These are phyloP conservation scores for Simplicillium aogashimaense DNA, from an alignment of 2,329 filamentous ascomycete genomes.

Conservation along the genomic window DNA sequence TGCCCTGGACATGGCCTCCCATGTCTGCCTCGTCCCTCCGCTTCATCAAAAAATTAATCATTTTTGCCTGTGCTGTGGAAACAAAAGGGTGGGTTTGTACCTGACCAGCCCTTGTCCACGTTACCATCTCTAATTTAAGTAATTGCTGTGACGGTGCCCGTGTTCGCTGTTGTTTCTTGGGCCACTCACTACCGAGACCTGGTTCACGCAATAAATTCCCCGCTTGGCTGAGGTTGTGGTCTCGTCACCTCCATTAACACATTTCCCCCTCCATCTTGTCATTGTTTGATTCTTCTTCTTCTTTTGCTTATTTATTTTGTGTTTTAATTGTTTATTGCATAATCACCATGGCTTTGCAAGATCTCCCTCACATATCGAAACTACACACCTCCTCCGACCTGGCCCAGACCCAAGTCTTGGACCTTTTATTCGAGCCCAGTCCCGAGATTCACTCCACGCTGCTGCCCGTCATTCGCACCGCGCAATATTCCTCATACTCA, in stretches of 20 bases:
- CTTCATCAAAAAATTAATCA: too few species aligned
- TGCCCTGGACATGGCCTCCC: too few species aligned
- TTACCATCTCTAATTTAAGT: too few species aligned
- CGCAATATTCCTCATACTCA: slow-evolving; percentile 54
- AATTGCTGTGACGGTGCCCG: too few species aligned
- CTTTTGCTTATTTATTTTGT: too few species aligned
- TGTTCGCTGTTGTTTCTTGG: neutral
- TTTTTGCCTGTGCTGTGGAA: too few species aligned
- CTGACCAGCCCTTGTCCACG: too few species aligned
- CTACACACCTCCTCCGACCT: slow-evolving; percentile 46
- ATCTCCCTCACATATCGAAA: slow-evolving; percentile 45
- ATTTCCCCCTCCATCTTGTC: neutral
- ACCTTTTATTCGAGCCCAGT: slow-evolving; percentile 79
- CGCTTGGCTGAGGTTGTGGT: neutral
- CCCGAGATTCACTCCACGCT: slow-evolving; percentile 63
- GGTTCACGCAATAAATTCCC: neutral
- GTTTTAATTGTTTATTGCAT: too few species aligned
- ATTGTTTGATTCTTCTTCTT: too few species aligned
- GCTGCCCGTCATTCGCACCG: slow-evolving; percentile 50
- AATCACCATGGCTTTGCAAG: slow-evolving; percentile 10
- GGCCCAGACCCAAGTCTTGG: slow-evolving; percentile 50
- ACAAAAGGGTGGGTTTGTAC: too few species aligned
- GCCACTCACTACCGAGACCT: neutral
- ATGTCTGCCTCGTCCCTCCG: too few species aligned
- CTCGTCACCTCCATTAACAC: neutral